Conservation (phyloP, 306 rosid species). For the Dryas octopetala region DNA sequence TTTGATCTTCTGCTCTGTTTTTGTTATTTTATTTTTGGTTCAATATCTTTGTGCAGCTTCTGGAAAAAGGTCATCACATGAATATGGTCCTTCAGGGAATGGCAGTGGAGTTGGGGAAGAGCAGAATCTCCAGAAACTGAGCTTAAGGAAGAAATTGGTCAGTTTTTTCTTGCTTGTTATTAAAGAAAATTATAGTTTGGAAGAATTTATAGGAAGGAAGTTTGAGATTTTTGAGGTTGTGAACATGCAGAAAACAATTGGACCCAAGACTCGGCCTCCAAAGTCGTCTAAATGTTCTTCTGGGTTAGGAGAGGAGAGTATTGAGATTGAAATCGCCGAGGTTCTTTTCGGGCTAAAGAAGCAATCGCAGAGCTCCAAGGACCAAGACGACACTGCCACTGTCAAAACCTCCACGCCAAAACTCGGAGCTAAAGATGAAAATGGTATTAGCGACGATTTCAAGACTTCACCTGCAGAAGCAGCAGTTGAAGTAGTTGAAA, state of each 20-base stretch:
- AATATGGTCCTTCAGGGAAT: slow-evolving; percentile 36
- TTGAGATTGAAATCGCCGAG: slow-evolving; percentile 83
- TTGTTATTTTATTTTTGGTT: slow-evolving; percentile 1
- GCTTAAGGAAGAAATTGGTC: slow-evolving; percentile 50
- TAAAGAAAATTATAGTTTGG: background rate
- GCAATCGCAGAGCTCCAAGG: slow-evolving; percentile 38
- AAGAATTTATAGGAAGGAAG: background rate
- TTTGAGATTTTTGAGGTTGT: slow-evolving; percentile 23
- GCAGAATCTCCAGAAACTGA: slow-evolving; percentile 26
- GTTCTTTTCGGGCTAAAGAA: slow-evolving; percentile 56
- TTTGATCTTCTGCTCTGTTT: slow-evolving; percentile 1
- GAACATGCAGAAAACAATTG: slow-evolving; percentile 45
- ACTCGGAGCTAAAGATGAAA: slow-evolving; percentile 25
- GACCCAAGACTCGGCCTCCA: slow-evolving; percentile 29
- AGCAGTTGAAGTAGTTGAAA: slow-evolving; percentile 29
- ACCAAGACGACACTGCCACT: slow-evolving; percentile 5
- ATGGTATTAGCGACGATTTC: background rate
- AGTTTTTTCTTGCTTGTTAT: background rate
- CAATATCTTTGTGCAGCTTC: slow-evolving; percentile 46
- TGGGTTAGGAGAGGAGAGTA: slow-evolving; percentile 37
- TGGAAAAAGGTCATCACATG: slow-evolving; percentile 51
- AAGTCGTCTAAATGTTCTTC: slow-evolving; percentile 30
- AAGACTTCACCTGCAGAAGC: background rate
- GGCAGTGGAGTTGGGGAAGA: slow-evolving; percentile 40
- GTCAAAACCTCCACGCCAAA: slow-evolving; percentile 24